Base-by-base conservation (phyloP, 371 early-diverging fungal genomes). In the Fennellomyces sp. region DNA sequence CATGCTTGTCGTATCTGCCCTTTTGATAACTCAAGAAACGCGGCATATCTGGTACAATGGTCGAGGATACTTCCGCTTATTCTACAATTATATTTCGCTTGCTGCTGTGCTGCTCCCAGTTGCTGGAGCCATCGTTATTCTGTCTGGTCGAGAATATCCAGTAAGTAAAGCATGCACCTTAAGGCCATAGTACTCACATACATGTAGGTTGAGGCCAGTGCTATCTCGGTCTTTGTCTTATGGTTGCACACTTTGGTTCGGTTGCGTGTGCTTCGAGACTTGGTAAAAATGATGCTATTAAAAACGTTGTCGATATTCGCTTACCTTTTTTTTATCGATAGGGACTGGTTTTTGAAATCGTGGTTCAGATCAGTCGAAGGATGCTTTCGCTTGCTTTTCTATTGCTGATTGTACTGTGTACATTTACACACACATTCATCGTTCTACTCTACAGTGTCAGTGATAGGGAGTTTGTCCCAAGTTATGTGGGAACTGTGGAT, bases 301-400 rank as follows among this genome's bases (percentile, higher is more conserved):
- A n/a, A 45, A 23, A 45, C n/a, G n/a, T 23, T 11, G 23, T 11
- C 10, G n/a, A 6, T 8, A 27, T 25, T 27, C n/a, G 5, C 25
- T 12, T 49, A 27, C 26, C 5, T 7, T 49, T 25, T 8, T 49
- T 13, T 49, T 28, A 3, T 6, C 38, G 8, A 4, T 47, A 56
- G 57, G 57, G 57, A 13, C 42, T 56, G 11, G 31, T 56, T 13
- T 35, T 56, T 29, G 57, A 56, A 42, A 56, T 56, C 29, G 57
- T 56, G 11, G 57, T 56, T 5, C 57, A 56, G 21, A 56, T 56
- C 6, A 56, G 47, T 23, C 29, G 33, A 28, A 45, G 47, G 2
- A 42, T 56, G 19, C 3, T 33, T 30, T 42, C 57, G 3, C 21
- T 56, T 28, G 35, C 39, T 4, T 10, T 42, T 3, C 39, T 56